Evolutionary conservation across 768 basidiomycete genomes (phyloP).

Genomic region (Cyathus striatus): DNA sequence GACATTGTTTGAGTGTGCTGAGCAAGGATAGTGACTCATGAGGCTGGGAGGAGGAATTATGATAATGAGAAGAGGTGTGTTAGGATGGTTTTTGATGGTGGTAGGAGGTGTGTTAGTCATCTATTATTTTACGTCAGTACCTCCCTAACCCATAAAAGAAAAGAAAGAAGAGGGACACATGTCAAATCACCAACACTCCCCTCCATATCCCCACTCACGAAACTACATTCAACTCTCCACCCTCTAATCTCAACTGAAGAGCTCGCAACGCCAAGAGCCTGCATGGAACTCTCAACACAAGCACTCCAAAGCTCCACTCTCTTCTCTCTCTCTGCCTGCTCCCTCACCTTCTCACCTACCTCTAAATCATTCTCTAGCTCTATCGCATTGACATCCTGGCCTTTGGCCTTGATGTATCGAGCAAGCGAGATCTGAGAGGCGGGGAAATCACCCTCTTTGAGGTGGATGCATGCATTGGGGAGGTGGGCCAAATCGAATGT

Average conservation of each 20-base stretch:
- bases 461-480: constrained; percentile 82
- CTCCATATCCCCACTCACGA: constrained; percentile 78
- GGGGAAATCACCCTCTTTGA: constrained; percentile 74
- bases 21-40: constrained; percentile 56
- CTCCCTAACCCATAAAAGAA: neutral
- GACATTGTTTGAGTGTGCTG: constrained; percentile 83
- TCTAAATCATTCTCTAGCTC: constrained; percentile 55
- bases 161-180: constrained; percentile 29
- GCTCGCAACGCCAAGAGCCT: constrained; percentile 65
- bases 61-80: constrained; percentile 75
- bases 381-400: constrained; percentile 41
- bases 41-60: constrained; percentile 75
- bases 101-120: constrained; percentile 73
- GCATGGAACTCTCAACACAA: constrained; percentile 72
- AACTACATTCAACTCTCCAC: constrained; percentile 70
- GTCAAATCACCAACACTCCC: constrained; percentile 82
- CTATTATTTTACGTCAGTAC: constrained; percentile 39
- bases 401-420: constrained; percentile 49
- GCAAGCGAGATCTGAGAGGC: constrained; percentile 56
- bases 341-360: constrained; percentile 53
- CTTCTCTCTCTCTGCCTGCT: constrained; percentile 61
- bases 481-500: constrained; percentile 79
- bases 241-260: constrained; percentile 66
- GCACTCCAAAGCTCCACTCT: constrained; percentile 70
- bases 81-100: constrained; percentile 58